These are phyloP conservation scores for Myriangium duriaei DNA, from an alignment of 2,329 filamentous ascomycete genomes.

Conservation along the genomic window DNA sequence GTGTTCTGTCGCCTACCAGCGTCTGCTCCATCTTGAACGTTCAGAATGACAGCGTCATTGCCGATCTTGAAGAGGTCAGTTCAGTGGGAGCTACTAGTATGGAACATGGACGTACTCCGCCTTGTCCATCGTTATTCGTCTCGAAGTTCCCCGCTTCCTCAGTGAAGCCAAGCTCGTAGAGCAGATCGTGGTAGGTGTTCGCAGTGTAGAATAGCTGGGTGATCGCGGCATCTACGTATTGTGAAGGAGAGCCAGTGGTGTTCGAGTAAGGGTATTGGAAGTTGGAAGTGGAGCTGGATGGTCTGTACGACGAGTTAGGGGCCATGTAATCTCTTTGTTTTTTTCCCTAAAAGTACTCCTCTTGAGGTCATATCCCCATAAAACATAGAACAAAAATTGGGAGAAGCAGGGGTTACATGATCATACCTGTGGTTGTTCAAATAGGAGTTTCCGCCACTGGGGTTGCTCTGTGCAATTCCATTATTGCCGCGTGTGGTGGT, in stretches of 20 bases:
- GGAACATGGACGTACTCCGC: too few relatives aligned
- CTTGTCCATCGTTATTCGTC: conserved; percentile 41
- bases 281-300: not conserved
- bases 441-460: conserved; percentile 32
- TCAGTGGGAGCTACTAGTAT: too few relatives aligned
- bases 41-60: conserved; percentile 25
- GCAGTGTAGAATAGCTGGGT: conserved; percentile 50
- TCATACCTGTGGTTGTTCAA: conserved; percentile 41
- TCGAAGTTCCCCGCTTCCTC: conserved; percentile 50
- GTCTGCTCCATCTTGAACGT: conserved; percentile 41
- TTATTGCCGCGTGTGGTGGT: conserved; percentile 48
- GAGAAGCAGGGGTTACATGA: too few relatives aligned
- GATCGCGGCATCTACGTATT: conserved; percentile 43
- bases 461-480: conserved; percentile 42
- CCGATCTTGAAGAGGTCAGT: too few relatives aligned
- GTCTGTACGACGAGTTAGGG: too few relatives aligned
- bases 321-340: too few relatives aligned
- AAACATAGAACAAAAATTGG: too few relatives aligned
- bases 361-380: too few relatives aligned
- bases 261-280: conserved; percentile 6
- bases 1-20: too few relatives aligned
- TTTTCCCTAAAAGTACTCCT: too few relatives aligned
- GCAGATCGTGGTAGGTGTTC: conserved; percentile 48
- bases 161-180: conserved; percentile 45
- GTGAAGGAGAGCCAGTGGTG: not conserved